Conservation (phyloP, 495 filamentous ascomycete genomes). For the Talaromyces trachyspermus region DNA sequence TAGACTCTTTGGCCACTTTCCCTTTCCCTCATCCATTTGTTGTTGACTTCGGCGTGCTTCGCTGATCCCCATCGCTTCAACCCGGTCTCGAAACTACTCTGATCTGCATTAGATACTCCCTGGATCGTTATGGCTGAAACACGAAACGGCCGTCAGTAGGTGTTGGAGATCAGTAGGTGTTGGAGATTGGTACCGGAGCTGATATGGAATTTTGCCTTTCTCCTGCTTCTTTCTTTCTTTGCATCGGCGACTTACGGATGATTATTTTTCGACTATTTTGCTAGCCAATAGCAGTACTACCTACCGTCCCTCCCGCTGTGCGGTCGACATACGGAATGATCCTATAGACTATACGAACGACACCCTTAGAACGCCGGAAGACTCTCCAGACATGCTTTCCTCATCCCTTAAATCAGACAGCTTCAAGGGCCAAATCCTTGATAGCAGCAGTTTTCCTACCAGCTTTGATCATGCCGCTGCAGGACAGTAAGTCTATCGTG, state of each 20-base stretch:
- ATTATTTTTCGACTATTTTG: not conserved
- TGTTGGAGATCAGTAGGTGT: too few relatives aligned
- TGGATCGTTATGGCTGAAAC: constrained; percentile 8
- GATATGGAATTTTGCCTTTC: not conserved
- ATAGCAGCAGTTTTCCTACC: constrained; percentile 52
- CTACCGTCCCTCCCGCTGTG: not conserved
- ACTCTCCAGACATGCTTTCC: constrained; percentile 22
- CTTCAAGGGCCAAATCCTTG: constrained; percentile 30
- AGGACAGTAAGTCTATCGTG: constrained; percentile 70
- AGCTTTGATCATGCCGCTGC: constrained; percentile 74
- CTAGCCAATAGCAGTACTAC: not conserved
- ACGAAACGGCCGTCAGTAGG: too few relatives aligned
- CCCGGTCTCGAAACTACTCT: too few relatives aligned
- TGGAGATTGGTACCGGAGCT: constrained; percentile 6
- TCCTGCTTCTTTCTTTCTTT: not conserved
- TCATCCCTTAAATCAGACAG: constrained; percentile 28
- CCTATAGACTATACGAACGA: constrained; percentile 5
- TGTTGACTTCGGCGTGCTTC: too few relatives aligned
- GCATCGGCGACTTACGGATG: not conserved
- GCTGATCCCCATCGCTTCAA: too few relatives aligned
- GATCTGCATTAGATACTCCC: too few relatives aligned
- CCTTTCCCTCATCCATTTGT: too few relatives aligned
- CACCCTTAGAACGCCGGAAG: not conserved
- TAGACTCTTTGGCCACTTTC: too few relatives aligned
- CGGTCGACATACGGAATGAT: constrained; percentile 22